Evolutionary conservation across 768 basidiomycete species (phyloP).

Genomic region (Podaxis pistillaris): DNA sequence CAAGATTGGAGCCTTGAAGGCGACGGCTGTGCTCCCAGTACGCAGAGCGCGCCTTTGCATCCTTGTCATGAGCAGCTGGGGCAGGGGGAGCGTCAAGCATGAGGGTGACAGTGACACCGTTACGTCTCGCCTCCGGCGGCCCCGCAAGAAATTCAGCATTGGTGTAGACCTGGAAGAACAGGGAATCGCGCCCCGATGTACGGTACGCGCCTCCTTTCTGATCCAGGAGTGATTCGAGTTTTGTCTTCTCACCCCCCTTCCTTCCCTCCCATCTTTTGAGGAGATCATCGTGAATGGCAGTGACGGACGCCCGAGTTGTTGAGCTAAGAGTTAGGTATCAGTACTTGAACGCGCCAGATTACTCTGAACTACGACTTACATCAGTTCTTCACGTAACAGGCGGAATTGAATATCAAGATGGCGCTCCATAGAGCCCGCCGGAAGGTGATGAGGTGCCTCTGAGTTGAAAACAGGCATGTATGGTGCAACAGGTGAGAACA

Average conservation of each 20-base stretch:
- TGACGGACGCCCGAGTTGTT: too few relatives aligned
- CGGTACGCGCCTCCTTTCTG: constrained; percentile 60
- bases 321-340: too few relatives aligned
- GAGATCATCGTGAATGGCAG: too few relatives aligned
- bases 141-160: constrained; percentile 45
- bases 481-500: constrained; percentile 45
- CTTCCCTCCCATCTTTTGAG: constrained; percentile 22
- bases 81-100: constrained; percentile 57
- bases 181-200: constrained; percentile 38
- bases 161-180: constrained; percentile 66
- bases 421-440: constrained; percentile 57
- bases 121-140: constrained; percentile 25
- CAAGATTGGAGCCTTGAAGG: constrained; percentile 52
- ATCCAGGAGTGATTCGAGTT: constrained; percentile 44
- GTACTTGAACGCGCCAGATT: too few relatives aligned
- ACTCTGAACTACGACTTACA: too few relatives aligned
- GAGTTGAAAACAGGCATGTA: constrained; percentile 63
- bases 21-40: constrained; percentile 71
- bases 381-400: too few relatives aligned
- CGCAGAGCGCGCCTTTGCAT: constrained; percentile 34
- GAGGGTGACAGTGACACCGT: constrained; percentile 14
- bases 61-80: constrained; percentile 40
- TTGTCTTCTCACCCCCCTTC: constrained; percentile 26
- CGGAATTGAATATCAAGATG: constrained; percentile 54
- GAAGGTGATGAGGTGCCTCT: constrained; percentile 62